Evolutionary conservation across 2,329 filamentous ascomycete species (phyloP).

Genomic region (Apiospora kogelbergensis): DNA sequence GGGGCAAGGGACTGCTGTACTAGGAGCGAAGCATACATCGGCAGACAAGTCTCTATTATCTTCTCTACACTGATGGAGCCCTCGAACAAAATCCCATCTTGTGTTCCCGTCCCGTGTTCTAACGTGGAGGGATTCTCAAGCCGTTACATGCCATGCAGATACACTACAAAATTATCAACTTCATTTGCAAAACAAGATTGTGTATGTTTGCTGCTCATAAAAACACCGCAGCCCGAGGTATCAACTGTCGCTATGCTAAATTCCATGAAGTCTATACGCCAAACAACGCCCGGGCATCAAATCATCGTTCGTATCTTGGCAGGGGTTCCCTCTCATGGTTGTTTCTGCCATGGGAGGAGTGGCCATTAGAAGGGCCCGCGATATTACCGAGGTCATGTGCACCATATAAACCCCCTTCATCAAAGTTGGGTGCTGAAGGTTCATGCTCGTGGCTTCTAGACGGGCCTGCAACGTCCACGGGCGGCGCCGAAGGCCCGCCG

Average conservation of each 20-base stretch:
- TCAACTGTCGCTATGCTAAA: constrained; percentile 9
- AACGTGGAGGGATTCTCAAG: not conserved
- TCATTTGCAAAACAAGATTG: not conserved
- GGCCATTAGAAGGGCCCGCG: constrained; percentile 46
- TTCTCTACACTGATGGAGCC: not conserved
- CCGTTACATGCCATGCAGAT: not conserved
- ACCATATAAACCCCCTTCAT: constrained; percentile 24
- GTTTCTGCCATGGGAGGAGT: constrained; percentile 15
- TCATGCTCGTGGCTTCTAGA: constrained; percentile 26
- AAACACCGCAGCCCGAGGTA: not conserved
- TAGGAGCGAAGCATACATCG: not conserved
- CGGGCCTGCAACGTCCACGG: constrained; percentile 17
- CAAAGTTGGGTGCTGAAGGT: constrained; percentile 31
- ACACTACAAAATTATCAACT: not conserved
- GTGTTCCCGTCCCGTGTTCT: not conserved
- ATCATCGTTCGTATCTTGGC: constrained; percentile 36
- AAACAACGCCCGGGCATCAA: constrained; percentile 2
- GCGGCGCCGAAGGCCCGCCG: constrained; percentile 22
- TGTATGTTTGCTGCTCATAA: not conserved
- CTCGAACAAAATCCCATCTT: not conserved
- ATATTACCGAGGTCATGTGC: constrained; percentile 41
- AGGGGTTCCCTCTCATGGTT: constrained; percentile 27
- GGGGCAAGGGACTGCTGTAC: not conserved
- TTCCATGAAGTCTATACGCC: constrained; percentile 5
- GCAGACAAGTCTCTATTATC: not conserved